Evolutionary conservation across 768 basidiomycete species (phyloP).

Genomic region (Podaxis sp.): DNA sequence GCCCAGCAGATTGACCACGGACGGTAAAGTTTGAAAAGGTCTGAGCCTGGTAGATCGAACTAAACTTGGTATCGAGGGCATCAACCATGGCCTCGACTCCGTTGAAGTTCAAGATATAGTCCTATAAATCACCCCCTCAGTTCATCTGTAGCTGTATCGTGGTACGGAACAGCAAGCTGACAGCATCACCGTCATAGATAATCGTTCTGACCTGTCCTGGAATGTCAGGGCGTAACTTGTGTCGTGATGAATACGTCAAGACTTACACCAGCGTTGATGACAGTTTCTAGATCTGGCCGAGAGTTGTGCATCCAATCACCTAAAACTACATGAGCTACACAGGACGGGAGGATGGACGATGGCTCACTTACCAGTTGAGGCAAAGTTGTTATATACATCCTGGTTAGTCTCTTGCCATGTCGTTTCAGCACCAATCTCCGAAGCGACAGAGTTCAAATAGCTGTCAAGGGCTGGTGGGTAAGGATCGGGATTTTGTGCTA

Average conservation of each 20-base stretch:
- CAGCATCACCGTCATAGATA: constrained; percentile 56
- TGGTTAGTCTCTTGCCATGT: constrained; percentile 36
- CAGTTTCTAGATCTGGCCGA: constrained; percentile 45
- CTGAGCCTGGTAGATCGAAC: constrained; percentile 34
- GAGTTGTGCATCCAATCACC: constrained; percentile 59
- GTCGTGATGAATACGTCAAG: neutral
- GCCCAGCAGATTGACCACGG: constrained; percentile 41
- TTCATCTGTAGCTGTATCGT: neutral
- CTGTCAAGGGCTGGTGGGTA: constrained; percentile 41
- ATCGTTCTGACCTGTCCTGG: constrained; percentile 34
- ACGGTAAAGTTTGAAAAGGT: constrained; percentile 46
- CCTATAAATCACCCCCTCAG: constrained; percentile 21
- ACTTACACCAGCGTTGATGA: constrained; percentile 51
- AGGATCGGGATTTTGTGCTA: constrained; percentile 34
- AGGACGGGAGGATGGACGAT: neutral
- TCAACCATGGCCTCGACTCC: constrained; percentile 58
- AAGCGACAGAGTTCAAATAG: constrained; percentile 25
- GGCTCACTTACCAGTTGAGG: constrained; percentile 37
- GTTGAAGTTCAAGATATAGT: constrained; percentile 49
- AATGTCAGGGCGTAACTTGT: neutral
- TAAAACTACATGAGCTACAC: constrained; percentile 9
- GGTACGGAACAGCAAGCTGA: constrained; percentile 19
- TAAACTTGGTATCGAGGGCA: constrained; percentile 42
- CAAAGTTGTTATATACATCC: constrained; percentile 43
- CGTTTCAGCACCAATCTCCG: constrained; percentile 39